phyloP scores from a whole-genome alignment of 1,139 yeast species.

The Candida anutae region DNA sequence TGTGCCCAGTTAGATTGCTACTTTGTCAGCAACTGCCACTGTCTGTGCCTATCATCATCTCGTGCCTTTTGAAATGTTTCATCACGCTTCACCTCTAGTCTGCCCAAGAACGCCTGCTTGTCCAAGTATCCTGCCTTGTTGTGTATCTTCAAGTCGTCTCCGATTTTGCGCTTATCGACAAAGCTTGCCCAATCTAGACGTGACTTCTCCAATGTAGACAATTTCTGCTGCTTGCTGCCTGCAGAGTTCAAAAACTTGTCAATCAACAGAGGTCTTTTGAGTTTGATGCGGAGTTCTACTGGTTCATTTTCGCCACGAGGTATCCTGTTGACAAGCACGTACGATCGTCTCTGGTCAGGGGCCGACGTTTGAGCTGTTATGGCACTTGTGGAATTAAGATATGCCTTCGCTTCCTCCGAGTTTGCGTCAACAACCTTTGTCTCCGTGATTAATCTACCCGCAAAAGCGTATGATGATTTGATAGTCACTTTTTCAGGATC shows the following conservation, averaged over 20 bases:
- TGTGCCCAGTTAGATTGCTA: too few species aligned
- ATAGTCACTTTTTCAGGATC: constrained; percentile 55
- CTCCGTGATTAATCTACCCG: constrained; percentile 76
- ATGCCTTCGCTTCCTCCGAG: constrained; percentile 86
- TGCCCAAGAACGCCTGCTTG: constrained; percentile 78
- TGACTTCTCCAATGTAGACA: constrained; percentile 88
- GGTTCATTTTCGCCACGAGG: constrained; percentile 26
- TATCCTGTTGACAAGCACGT: constrained; percentile 30
- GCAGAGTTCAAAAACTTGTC: constrained; percentile 43
- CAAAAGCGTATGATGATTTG: constrained; percentile 75
- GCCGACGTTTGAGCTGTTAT: constrained; percentile 11
- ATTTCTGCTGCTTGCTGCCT: constrained; percentile 45
- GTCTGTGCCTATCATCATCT: constrained; percentile 30
- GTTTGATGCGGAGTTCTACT: constrained; percentile 24
- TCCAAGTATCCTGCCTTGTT: constrained; percentile 84
- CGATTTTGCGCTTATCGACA: constrained; percentile 79
- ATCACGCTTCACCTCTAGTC: constrained; percentile 67
- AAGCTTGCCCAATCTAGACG: constrained; percentile 93
- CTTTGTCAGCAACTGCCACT: constrained; percentile 18
- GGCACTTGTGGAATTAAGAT: constrained; percentile 46
- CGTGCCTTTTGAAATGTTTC: constrained; percentile 51
- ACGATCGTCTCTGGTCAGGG: constrained; percentile 13
- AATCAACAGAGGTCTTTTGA: constrained; percentile 69
- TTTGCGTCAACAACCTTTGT: constrained; percentile 66
- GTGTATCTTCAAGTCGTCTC: constrained; percentile 71